Conservation (phyloP, 352 stramenopile species). For the Phytophthora cryptogea region DNA sequence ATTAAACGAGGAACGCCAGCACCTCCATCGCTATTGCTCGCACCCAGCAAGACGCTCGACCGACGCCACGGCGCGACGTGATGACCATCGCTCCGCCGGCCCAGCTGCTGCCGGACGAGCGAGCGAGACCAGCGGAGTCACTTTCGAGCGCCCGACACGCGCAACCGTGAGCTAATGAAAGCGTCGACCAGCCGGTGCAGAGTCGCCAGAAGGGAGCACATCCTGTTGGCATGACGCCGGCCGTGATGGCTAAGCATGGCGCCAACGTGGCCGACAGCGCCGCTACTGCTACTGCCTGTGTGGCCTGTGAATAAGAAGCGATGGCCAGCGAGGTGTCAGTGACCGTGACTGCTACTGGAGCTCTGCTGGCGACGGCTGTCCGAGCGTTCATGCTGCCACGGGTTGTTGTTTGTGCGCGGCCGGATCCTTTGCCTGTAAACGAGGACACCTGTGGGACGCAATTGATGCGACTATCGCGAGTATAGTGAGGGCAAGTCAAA, state of each 20-base stretch:
- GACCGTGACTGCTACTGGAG: slow-evolving; percentile 8
- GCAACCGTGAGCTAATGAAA: slow-evolving; percentile 30
- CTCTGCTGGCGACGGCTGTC: too few relatives aligned
- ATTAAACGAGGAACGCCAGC: too few relatives aligned
- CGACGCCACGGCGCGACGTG: slow-evolving; percentile 9
- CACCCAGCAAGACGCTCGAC: too few relatives aligned
- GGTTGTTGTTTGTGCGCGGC: neutral
- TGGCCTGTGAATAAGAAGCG: neutral
- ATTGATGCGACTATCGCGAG: slow-evolving; percentile 29
- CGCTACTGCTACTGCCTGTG: too few relatives aligned
- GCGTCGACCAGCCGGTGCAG: slow-evolving; percentile 6
- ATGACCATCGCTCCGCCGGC: slow-evolving; percentile 17
- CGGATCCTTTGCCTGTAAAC: slow-evolving; percentile 13
- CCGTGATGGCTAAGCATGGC: neutral
- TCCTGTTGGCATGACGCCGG: slow-evolving; percentile 14
- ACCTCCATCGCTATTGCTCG: too few relatives aligned
- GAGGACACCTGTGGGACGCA: slow-evolving; percentile 21
- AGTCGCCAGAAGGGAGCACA: slow-evolving; percentile 26
- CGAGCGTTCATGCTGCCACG: too few relatives aligned
- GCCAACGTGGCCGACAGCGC: too few relatives aligned
- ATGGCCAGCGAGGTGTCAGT: neutral
- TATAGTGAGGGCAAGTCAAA: slow-evolving; percentile 31
- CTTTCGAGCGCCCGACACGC: slow-evolving; percentile 10
- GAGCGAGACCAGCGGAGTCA: slow-evolving; percentile 10
- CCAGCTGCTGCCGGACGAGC: slow-evolving; percentile 21